A percentile compares a stretch with the other conserved stretches of the same genome.
Conservation (phyloP, 352 stramenopile genomes). For the Albugo laibachii region DNA sequence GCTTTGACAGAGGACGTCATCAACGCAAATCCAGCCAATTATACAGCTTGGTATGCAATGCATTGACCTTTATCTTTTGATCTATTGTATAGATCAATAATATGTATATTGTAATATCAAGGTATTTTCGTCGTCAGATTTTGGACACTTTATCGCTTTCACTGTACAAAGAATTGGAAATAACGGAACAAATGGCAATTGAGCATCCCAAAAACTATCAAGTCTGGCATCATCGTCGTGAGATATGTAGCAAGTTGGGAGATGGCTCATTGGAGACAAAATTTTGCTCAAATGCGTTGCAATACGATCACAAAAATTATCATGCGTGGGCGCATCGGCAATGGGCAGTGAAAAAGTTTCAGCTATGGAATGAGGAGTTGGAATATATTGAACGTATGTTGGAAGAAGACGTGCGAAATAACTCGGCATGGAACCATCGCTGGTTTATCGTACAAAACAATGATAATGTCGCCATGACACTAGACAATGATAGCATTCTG, state of each 20-base stretch:
- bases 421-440: constrained; percentile 84
- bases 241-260: constrained; percentile 73
- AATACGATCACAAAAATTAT: constrained; percentile 97
- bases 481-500: constrained; percentile 10
- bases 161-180: constrained; percentile 43
- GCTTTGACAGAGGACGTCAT: constrained; percentile 84
- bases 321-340: constrained; percentile 96
- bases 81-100: neutral
- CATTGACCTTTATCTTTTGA: neutral
- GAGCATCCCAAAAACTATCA: constrained; percentile 99
- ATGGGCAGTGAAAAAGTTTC: constrained; percentile 81
- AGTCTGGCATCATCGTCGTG: constrained; percentile 96
- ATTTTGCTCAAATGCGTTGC: constrained; percentile 84
- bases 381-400: constrained; percentile 81
- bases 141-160: constrained; percentile 63
- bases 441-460: constrained; percentile 69
- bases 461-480: constrained; percentile 9
- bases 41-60: constrained; percentile 87
- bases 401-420: constrained; percentile 88
- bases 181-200: constrained; percentile 74
- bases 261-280: constrained; percentile 78
- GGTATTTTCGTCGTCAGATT: constrained; percentile 79
- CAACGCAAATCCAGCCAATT: constrained; percentile 93
- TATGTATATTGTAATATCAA: constrained; percentile 1
- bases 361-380: constrained; percentile 86